phyloP scores from a whole-genome alignment of 805 yeast genomes.

The Ogataea pilisensis region DNA sequence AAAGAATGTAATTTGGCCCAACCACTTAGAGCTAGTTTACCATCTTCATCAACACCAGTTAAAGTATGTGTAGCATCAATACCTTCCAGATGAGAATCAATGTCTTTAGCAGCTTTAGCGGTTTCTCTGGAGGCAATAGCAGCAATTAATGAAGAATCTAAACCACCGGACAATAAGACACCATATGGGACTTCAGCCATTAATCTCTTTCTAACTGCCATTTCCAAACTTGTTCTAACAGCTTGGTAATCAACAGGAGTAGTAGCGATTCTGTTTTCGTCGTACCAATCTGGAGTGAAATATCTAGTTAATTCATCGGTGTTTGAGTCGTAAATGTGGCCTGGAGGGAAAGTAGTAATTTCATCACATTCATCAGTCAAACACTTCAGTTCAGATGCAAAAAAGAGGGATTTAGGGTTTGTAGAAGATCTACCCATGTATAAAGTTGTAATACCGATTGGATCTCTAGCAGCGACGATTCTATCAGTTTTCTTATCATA shows the following conservation, averaged over 20 bases:
- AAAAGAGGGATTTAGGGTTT: conserved; percentile 73
- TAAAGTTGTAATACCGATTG: conserved; percentile 93
- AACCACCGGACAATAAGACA: conserved; percentile 94
- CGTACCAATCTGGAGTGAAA: conserved; percentile 95
- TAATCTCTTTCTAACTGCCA: conserved; percentile 96
- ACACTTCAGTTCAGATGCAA: conserved; percentile 94
- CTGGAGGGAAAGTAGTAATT: conserved; percentile 95
- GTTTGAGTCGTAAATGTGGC: conserved; percentile 90
- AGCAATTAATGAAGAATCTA: conserved; percentile 95
- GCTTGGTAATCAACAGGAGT: conserved; percentile 66
- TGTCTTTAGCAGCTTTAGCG: conserved; percentile 60
- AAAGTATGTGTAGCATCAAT: conserved; percentile 64
- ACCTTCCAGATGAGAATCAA: conserved; percentile 40
- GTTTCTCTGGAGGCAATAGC: conserved; percentile 97
- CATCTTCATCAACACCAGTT: conserved; percentile 89
- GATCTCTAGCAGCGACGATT: conserved; percentile 96
- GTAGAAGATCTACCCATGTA: conserved; percentile 84
- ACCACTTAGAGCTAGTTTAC: conserved; percentile 73
- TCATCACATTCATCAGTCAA: conserved; percentile 91
- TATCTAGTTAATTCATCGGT: conserved; percentile 85
- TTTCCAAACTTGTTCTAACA: conserved; percentile 79
- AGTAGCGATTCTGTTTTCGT: conserved; percentile 68
- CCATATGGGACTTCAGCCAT: conserved; percentile 99
- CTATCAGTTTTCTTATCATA: conserved; percentile 84
- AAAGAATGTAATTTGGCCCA: conserved; percentile 87